Conservation (phyloP, 164 flowering plant genomes). For the Aristolochia californica region DNA sequence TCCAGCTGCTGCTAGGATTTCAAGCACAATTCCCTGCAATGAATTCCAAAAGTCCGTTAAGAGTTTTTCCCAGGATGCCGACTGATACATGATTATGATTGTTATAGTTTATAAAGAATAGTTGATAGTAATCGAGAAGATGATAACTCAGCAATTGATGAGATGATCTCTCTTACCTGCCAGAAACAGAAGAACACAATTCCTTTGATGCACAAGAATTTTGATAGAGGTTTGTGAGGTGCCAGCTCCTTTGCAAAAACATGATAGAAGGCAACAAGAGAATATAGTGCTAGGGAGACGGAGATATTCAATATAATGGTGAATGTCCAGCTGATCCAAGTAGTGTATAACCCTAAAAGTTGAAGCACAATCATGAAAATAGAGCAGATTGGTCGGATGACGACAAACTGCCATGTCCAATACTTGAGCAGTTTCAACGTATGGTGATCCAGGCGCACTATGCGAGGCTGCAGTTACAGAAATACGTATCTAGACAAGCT, state of each 20-base stretch:
- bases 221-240: constrained; percentile 95
- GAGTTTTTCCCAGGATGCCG: too few relatives aligned
- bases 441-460: constrained; percentile 50
- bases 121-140: too few relatives aligned
- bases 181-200: constrained; percentile 97
- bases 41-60: too few relatives aligned
- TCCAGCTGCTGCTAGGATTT: constrained; percentile 53
- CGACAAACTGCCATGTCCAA: too few relatives aligned
- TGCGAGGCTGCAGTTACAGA: constrained; percentile 61
- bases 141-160: not conserved
- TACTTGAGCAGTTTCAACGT: constrained; percentile 67
- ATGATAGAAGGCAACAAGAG: constrained; percentile 80
- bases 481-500: constrained; percentile 5
- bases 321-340: constrained; percentile 91
- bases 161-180: constrained; percentile 70
- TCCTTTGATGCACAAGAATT: too few relatives aligned
- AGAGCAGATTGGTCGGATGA: too few relatives aligned
- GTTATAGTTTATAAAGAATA: too few relatives aligned
- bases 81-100: too few relatives aligned
- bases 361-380: too few relatives aligned
- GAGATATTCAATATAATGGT: constrained; percentile 81
- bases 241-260: constrained; percentile 85
- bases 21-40: constrained; percentile 63
- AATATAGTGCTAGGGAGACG: constrained; percentile 78
- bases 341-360: constrained; percentile 58